Conservation (phyloP, 1,284 basidiomycete genomes). For the Takashimella tepidaria region DNA sequence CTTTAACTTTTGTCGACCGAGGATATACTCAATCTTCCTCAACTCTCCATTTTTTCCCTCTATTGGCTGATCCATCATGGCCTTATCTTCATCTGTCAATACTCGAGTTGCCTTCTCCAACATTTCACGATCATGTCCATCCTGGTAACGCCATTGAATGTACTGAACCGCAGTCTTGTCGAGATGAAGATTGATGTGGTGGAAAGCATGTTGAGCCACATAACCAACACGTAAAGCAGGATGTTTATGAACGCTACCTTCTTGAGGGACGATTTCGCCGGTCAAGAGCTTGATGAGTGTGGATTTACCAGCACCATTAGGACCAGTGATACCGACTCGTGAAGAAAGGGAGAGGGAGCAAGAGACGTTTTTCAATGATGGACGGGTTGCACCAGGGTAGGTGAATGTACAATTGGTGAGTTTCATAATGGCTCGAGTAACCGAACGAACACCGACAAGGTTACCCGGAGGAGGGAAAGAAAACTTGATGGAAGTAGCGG, state of each 20-base stretch:
- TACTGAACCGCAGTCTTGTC: conserved; percentile 94
- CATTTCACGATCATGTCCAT: conserved; percentile 94
- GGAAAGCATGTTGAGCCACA: conserved; percentile 96
- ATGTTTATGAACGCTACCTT: conserved; percentile 93
- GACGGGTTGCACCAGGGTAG: conserved; percentile 78
- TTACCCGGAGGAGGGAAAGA: conserved; percentile 93
- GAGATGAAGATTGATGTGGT: conserved; percentile 88
- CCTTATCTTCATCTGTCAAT: conserved; percentile 81
- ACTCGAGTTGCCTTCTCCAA: conserved; percentile 88
- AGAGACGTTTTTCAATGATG: conserved; percentile 82
- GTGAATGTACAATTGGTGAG: conserved; percentile 89
- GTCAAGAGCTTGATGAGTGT: conserved; percentile 97
- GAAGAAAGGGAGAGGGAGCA: conserved; percentile 89
- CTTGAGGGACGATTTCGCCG: conserved; percentile 89
- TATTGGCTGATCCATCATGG: conserved; percentile 78
- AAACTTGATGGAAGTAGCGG: conserved; percentile 92
- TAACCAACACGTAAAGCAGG: conserved; percentile 93
- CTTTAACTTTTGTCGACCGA: conserved; percentile 97
- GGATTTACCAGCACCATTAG: conserved; percentile 96
- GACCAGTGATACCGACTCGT: conserved; percentile 88
- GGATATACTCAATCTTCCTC: conserved; percentile 76
- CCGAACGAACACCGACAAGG: conserved; percentile 95
- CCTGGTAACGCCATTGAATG: conserved; percentile 99
- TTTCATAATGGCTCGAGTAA: conserved; percentile 94
- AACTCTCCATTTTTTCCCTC: conserved; percentile 86